A percentile compares a stretch with the other conserved stretches of the same genome.
Evolutionary conservation across 768 basidiomycete species (phyloP).

Genomic region (Lactifluus pinguis): DNA sequence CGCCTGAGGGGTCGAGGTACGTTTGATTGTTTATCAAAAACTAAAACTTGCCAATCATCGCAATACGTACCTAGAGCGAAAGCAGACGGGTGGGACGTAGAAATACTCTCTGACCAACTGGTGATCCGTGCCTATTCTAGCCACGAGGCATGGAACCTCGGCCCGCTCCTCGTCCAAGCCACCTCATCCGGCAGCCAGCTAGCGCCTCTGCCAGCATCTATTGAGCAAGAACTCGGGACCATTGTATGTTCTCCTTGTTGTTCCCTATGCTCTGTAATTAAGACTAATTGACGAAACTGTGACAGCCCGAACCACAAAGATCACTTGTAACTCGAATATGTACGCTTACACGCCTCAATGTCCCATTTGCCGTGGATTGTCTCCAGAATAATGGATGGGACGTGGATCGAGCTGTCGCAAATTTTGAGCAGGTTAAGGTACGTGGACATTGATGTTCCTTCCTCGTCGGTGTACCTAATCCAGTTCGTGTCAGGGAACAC

Average conservation of each 20-base stretch:
- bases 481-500: slow-evolving; percentile 18
- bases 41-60: slow-evolving; percentile 10
- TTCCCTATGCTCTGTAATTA: not conserved
- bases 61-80: slow-evolving; percentile 47
- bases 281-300: slow-evolving; percentile 15
- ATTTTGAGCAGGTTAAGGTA: slow-evolving; percentile 86
- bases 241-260: slow-evolving; percentile 42
- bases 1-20: slow-evolving; percentile 74
- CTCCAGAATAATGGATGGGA: slow-evolving; percentile 82
- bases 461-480: slow-evolving; percentile 25
- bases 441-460: slow-evolving; percentile 45
- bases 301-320: slow-evolving; percentile 63
- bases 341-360: slow-evolving; percentile 69
- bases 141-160: slow-evolving; percentile 68
- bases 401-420: slow-evolving; percentile 63
- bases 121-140: slow-evolving; percentile 78
- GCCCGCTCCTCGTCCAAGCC: slow-evolving; percentile 66
- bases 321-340: slow-evolving; percentile 61
- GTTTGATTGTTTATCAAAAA: slow-evolving; percentile 26
- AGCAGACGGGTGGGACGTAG: slow-evolving; percentile 79
- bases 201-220: slow-evolving; percentile 26
- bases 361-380: slow-evolving; percentile 76
- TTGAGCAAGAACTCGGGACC: slow-evolving; percentile 42
- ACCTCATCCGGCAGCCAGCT: slow-evolving; percentile 23
- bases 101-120: slow-evolving; percentile 83